Conservation (phyloP, 352 stramenopile genomes). For the Globisporangium okanoganense region DNA sequence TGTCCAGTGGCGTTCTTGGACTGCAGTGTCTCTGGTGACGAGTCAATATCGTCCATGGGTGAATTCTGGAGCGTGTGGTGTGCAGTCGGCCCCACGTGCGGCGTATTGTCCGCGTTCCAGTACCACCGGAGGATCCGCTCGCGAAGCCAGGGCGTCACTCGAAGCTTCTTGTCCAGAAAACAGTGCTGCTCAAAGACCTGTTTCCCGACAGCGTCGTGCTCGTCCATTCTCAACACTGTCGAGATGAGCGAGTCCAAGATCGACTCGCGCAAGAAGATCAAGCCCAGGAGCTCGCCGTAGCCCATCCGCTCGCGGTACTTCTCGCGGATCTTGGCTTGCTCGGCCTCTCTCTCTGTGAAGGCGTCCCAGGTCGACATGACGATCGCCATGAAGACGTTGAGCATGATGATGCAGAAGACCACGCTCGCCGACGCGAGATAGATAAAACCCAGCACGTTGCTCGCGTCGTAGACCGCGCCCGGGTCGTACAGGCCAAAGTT, state of each 20-base stretch:
- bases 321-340: slow-evolving; percentile 37
- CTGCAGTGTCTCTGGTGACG: background rate
- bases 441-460: slow-evolving; percentile 51
- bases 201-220: slow-evolving; percentile 13
- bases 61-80: background rate
- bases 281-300: slow-evolving; percentile 24
- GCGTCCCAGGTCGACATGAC: slow-evolving; percentile 73
- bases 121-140: slow-evolving; percentile 10
- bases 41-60: background rate
- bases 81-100: background rate
- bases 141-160: background rate
- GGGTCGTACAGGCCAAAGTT: slow-evolving; percentile 75
- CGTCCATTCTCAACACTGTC: slow-evolving; percentile 37
- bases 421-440: slow-evolving; percentile 64
- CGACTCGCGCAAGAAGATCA: slow-evolving; percentile 51
- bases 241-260: slow-evolving; percentile 46
- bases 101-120: slow-evolving; percentile 12
- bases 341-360: slow-evolving; percentile 42
- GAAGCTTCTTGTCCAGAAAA: background rate
- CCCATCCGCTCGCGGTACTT: slow-evolving; percentile 38
- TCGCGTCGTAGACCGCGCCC: slow-evolving; percentile 60
- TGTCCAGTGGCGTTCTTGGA: background rate
- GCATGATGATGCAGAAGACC: slow-evolving; percentile 77
- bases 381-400: slow-evolving; percentile 80
- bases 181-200: slow-evolving; percentile 24